Evolutionary conservation across 169 alveolate species (phyloP).

Genomic region (Plasmodium coatneyi): DNA sequence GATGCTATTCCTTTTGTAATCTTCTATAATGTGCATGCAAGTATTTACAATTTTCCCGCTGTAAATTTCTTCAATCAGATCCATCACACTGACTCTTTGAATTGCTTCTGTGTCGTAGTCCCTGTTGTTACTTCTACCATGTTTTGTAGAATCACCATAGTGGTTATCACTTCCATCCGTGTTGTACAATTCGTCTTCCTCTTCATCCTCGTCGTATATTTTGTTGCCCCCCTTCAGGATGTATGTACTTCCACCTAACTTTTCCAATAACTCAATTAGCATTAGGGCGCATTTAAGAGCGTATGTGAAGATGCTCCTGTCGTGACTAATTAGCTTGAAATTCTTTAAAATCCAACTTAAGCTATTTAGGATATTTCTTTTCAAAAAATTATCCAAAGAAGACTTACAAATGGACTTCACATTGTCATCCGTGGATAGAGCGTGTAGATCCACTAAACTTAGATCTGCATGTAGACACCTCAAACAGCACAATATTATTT

Average conservation of each 20-base stretch:
- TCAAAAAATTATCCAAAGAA: slow-evolving; percentile 20
- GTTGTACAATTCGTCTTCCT: not conserved
- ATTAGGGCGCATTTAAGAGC: slow-evolving; percentile 43
- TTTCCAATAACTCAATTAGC: slow-evolving; percentile 18
- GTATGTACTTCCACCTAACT: slow-evolving; percentile 59
- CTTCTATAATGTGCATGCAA: slow-evolving; percentile 64
- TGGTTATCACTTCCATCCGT: not conserved
- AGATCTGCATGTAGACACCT: slow-evolving; percentile 67
- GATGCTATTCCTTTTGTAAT: slow-evolving; percentile 31
- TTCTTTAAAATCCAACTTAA: slow-evolving; percentile 69
- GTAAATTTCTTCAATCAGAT: slow-evolving; percentile 44
- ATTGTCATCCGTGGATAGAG: slow-evolving; percentile 54
- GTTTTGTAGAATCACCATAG: not conserved
- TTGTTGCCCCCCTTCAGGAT: slow-evolving; percentile 20
- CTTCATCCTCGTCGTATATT: not conserved
- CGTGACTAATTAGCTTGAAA: slow-evolving; percentile 60
- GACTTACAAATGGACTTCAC: slow-evolving; percentile 67
- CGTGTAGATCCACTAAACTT: slow-evolving; percentile 30
- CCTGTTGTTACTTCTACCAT: not conserved
- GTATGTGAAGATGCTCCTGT: slow-evolving; percentile 32
- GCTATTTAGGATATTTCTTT: slow-evolving; percentile 27
- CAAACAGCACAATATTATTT: slow-evolving; percentile 48
- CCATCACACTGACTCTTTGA: slow-evolving; percentile 16
- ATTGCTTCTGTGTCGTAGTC: slow-evolving; percentile 5
- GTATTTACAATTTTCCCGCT: slow-evolving; percentile 60